Evolutionary conservation across 1,139 yeast genomes (phyloP), one percentile per base, ranked within the genome.

Genomic region (Suzukiozyma palmioleophila): DNA sequence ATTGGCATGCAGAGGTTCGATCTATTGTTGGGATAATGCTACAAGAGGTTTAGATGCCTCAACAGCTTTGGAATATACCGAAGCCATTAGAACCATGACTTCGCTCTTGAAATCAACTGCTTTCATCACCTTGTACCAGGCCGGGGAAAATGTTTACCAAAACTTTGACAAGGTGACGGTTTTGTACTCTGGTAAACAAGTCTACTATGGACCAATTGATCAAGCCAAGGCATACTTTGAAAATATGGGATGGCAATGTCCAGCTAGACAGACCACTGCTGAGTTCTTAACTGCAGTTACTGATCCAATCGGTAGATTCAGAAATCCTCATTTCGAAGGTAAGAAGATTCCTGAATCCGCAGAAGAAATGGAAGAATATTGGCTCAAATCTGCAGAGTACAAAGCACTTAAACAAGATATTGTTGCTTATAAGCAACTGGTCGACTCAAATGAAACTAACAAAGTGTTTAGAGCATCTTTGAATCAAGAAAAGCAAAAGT

Each of bases 1-100:
- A 7, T 62, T 77, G 50, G 78, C 81, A 14, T 70, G 77, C 57
- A 64, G 75, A 38, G 83, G 79, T 16, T 64, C 77, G 13, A 60
- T 81, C 36, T 79, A 79, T 51, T 76, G 82, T 54, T 82, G 85
- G 84, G 89, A 81, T 65, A 81, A 81, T 52, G 81, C 87, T n/a
- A 81, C 88, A n/a, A 70, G 87, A 60, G 88, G 88, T 55, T 67
- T 81, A 44, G 88, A 81, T 64, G 81, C 88, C 16, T 78, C 86
- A 8, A 81, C 88, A 15, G 88, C 88, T 21, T 68, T 81, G 49
- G 87, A 81, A 52, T 81, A 74, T 53, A 69, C 77, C 15, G 75
- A 72, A 53, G 83, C 84, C 38, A 68, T 81, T 33, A 75, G 84
- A 56, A 72, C 81, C 1, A 69, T 79, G 14, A 79, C 87, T 12